Evolutionary conservation across 495 filamentous ascomycete species (phyloP).

Genomic region (Penicillium turbatum): DNA sequence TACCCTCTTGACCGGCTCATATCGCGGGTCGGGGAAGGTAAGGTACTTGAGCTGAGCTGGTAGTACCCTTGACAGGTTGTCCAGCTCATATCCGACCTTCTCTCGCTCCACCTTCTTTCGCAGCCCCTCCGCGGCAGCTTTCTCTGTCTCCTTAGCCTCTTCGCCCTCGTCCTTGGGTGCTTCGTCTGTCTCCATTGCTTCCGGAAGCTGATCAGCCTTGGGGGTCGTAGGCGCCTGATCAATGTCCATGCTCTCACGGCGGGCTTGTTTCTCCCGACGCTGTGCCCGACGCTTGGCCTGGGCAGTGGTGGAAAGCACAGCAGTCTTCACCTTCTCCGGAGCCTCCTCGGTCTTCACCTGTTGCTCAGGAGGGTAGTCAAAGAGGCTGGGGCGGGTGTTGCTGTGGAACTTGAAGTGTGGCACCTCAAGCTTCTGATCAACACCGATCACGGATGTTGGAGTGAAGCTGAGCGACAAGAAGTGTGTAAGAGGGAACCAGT

Average conservation of each 20-base stretch:
- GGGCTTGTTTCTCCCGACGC: slow-evolving; percentile 66
- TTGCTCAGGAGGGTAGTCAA: slow-evolving; percentile 96
- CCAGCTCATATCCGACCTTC: slow-evolving; percentile 90
- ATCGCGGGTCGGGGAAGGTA: slow-evolving; percentile 78
- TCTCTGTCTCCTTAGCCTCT: slow-evolving; percentile 61
- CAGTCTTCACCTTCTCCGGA: slow-evolving; percentile 90
- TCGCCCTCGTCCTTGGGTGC: slow-evolving; percentile 55
- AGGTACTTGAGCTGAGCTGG: slow-evolving; percentile 94
- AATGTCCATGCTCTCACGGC: slow-evolving; percentile 80
- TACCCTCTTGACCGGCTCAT: slow-evolving; percentile 95
- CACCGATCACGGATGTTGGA: slow-evolving; percentile 88
- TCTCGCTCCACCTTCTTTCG: slow-evolving; percentile 94
- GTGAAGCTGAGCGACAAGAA: slow-evolving; percentile 93
- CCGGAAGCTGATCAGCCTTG: slow-evolving; percentile 60
- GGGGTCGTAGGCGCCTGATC: slow-evolving; percentile 73
- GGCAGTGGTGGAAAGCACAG: slow-evolving; percentile 91
- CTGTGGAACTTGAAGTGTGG: slow-evolving; percentile 96
- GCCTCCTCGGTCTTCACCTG: slow-evolving; percentile 92
- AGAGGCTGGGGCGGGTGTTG: slow-evolving; percentile 88
- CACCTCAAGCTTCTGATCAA: slow-evolving; percentile 89
- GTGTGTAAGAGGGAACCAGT: slow-evolving; percentile 99
- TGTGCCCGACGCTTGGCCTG: slow-evolving; percentile 91
- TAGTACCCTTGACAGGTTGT: slow-evolving; percentile 94
- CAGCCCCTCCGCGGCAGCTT: slow-evolving; percentile 49
- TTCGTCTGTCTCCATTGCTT: slow-evolving; percentile 93